A percentile compares a stretch with the other conserved stretches of the same genome.
Conservation (phyloP, 345 rosid genomes). For the Syzygium aromaticum region DNA sequence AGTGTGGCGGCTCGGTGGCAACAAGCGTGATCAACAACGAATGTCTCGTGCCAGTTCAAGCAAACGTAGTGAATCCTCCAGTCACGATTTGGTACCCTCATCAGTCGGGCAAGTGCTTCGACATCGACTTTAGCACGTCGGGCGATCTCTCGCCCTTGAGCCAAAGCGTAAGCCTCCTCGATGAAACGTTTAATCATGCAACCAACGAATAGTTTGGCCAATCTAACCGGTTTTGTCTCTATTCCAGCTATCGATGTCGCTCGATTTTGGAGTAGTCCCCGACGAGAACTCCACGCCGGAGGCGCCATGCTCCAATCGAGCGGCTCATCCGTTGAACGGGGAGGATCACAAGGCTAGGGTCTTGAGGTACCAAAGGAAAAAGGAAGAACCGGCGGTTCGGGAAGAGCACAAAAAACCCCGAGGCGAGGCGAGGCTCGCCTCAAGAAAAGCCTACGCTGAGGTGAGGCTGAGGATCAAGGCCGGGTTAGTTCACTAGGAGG, state of each 20-base stretch:
- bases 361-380: constrained; percentile 32
- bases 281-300: constrained; percentile 21
- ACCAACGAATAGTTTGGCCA: background rate
- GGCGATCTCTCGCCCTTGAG: constrained; percentile 17
- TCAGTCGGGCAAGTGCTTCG: constrained; percentile 3
- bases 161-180: constrained; percentile 17
- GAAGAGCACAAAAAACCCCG: constrained; percentile 7
- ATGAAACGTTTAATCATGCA: background rate
- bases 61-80: background rate
- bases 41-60: constrained; percentile 24
- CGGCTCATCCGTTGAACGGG: constrained; percentile 3
- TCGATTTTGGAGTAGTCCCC: constrained; percentile 32
- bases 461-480: constrained; percentile 30
- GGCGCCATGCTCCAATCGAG: constrained; percentile 6
- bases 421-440: too few relatives aligned
- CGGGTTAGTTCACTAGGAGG: constrained; percentile 35
- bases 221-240: background rate
- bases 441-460: too few relatives aligned
- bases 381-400: constrained; percentile 35
- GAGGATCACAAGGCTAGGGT: constrained; percentile 31
- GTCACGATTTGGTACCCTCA: background rate
- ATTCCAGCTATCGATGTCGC: constrained; percentile 30
- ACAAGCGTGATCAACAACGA: background rate
- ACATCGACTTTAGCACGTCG: constrained; percentile 20
- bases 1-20: background rate